These are phyloP conservation scores for Cladorrhinum sp. DNA, from an alignment of 2,329 filamentous ascomycete genomes.

Conservation along the genomic window DNA sequence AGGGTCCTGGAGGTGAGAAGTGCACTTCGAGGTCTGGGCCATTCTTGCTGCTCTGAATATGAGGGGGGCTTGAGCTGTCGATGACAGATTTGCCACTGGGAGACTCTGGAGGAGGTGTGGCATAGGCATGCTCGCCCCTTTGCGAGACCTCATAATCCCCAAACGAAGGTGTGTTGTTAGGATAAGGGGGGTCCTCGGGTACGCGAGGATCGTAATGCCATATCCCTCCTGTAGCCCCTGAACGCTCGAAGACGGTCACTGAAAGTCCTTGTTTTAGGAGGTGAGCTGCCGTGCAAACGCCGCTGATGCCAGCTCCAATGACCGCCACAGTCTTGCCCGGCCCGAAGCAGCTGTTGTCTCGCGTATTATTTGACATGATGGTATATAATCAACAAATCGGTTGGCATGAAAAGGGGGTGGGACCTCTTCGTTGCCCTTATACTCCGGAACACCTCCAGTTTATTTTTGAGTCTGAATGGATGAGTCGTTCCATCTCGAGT, in stretches of 20 bases:
- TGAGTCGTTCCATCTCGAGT: too few relatives aligned
- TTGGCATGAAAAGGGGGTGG: not conserved
- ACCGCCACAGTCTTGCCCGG: constrained; percentile 33
- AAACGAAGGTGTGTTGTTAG: constrained; percentile 30
- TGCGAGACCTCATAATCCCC: constrained; percentile 30
- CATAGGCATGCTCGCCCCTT: constrained; percentile 19
- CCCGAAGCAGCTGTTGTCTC: constrained; percentile 54
- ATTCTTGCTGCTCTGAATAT: not conserved
- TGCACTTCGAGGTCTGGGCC: constrained; percentile 36
- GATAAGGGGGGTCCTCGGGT: constrained; percentile 34
- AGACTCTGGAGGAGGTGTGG: constrained; percentile 22
- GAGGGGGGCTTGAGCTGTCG: not conserved
- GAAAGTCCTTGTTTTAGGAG: constrained; percentile 35
- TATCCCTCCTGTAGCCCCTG: constrained; percentile 35
- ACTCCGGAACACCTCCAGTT: too few relatives aligned
- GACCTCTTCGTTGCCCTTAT: not conserved
- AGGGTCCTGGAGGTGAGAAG: constrained; percentile 42
- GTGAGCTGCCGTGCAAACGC: constrained; percentile 38
- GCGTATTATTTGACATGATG: not conserved
- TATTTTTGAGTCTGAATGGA: too few relatives aligned
- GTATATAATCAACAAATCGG: not conserved
- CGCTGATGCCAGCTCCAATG: constrained; percentile 41
- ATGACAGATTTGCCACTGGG: not conserved
- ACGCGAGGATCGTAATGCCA: constrained; percentile 38
- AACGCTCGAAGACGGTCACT: constrained; percentile 40